Base-by-base conservation (phyloP, 805 yeast species). In the Metschnikowia sp. region DNA sequence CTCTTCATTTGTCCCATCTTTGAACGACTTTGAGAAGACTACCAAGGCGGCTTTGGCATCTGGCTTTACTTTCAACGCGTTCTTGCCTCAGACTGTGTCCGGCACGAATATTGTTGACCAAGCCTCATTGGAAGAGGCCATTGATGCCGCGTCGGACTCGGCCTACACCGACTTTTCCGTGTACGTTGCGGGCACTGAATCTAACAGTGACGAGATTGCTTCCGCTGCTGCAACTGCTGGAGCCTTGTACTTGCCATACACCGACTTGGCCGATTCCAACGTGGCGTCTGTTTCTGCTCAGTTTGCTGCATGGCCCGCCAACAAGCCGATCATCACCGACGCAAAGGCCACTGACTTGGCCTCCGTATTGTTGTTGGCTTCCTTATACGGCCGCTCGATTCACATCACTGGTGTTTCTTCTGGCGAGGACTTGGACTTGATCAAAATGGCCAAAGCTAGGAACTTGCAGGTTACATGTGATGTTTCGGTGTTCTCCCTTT, bases 291-390 rank as follows among this genome's bases (percentile, higher is more conserved):
- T 89, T 38, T 81, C 96, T 28, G 76, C 85, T 30, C 95, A 88
- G 58, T 82, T 90, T 60, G 82, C 84, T 53, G 72, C 81, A 32
- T 91, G 97, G 97, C 96, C 96, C 44, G 75, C 77, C 43, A 69
- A 69, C 59, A 90, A 89, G 72, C 92, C 94, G 50, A 85, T 92
- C 51, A 78, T 91, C 54, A 89, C 97, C 36, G 97, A 92, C 69
- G 97, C 98, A 42, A 83, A 81, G 65, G 84, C 92, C 26, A 87
- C 97, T 35, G 92, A 89, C 61, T 76, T 92, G 61, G 98, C 98
- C n/a, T 87, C 96, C 3, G 85, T 91, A 39, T 74, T 92, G 64
- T 78, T 92, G 61, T 75, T 92, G 69, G 96, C 97, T 38, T 86
- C 96, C 28, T 78, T 92, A 63, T 90, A 88, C 75, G 79, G 74